phyloP scores from a whole-genome alignment of 495 filamentous ascomycete species.

The Penicillium macrosclerotiorum region DNA sequence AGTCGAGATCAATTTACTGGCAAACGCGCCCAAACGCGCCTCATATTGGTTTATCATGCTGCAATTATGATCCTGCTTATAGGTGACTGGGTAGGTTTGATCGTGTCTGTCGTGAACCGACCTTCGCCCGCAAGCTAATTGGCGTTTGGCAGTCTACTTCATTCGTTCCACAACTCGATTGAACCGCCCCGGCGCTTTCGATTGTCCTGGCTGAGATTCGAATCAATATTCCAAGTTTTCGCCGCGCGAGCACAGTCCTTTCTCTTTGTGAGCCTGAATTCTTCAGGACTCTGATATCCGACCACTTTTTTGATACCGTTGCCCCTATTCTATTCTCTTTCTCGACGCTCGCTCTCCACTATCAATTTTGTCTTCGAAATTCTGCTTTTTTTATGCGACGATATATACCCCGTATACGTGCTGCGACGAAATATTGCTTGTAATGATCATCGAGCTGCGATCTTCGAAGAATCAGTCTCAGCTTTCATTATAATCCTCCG shows the following conservation, averaged over 20 bases:
- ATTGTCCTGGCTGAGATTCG: conserved; percentile 19
- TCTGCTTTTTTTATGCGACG: conserved; percentile 14
- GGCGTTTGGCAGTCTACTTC: conserved; percentile 17
- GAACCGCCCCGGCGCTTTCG: conserved; percentile 5
- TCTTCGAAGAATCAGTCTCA: neutral
- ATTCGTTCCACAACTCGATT: conserved; percentile 19
- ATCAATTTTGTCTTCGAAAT: too few relatives aligned
- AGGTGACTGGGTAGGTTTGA: conserved; percentile 7
- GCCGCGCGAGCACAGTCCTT: conserved; percentile 14
- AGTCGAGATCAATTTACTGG: conserved; percentile 6
- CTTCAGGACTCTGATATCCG: conserved; percentile 12
- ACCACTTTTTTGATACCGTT: neutral
- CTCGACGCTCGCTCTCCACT: conserved; percentile 13
- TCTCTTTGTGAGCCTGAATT: too few relatives aligned
- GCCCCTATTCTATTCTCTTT: conserved; percentile 3
- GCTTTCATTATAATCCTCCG: neutral
- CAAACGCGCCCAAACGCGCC: conserved; percentile 14
- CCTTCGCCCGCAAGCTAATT: conserved; percentile 9
- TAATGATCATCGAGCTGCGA: conserved; percentile 17
- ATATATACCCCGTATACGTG: conserved; percentile 21
- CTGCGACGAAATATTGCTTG: conserved; percentile 16
- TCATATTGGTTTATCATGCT: too few relatives aligned
- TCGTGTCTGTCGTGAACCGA: conserved; percentile 12
- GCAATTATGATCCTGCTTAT: conserved; percentile 20
- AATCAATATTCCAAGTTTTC: too few relatives aligned